Percentiles rank a stretch among this genome's conserved stretches.
Evolutionary conservation across 345 rosid genomes (phyloP).

Genomic region (Hibiscus syriacus): DNA sequence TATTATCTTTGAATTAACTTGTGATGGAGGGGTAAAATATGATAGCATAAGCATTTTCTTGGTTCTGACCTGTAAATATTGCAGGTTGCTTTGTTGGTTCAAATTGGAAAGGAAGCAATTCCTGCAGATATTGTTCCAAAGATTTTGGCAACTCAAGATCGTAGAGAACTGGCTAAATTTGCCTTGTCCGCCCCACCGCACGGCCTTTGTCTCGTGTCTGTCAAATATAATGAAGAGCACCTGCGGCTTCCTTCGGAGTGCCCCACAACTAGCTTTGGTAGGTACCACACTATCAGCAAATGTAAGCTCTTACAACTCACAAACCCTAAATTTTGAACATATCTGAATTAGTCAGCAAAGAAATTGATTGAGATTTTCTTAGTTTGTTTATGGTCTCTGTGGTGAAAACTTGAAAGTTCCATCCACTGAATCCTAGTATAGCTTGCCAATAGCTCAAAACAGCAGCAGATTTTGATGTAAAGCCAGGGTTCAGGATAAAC

Average conservation of each 20-base stretch:
- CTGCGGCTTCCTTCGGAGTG: conserved; percentile 51
- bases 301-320: conserved; percentile 42
- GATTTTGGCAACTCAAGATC: conserved; percentile 57
- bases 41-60: not conserved
- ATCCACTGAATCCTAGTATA: not conserved
- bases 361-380: conserved; percentile 1
- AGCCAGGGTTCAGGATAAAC: not conserved
- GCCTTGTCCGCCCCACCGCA: conserved; percentile 63
- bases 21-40: too few relatives aligned
- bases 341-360: not conserved
- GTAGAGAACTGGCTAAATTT: conserved; percentile 75
- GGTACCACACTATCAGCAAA: conserved; percentile 44
- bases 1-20: too few relatives aligned
- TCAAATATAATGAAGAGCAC: conserved; percentile 60
- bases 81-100: conserved; percentile 81
- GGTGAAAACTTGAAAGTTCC: not conserved
- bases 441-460: not conserved
- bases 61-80: not conserved
- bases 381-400: not conserved
- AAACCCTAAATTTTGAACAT: not conserved
- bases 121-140: conserved; percentile 60
- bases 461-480: not conserved
- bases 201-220: conserved; percentile 64
- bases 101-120: conserved; percentile 76
- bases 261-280: conserved; percentile 68